Conservation (phyloP, 1,139 yeast genomes). For the Pichia norvegensis region DNA sequence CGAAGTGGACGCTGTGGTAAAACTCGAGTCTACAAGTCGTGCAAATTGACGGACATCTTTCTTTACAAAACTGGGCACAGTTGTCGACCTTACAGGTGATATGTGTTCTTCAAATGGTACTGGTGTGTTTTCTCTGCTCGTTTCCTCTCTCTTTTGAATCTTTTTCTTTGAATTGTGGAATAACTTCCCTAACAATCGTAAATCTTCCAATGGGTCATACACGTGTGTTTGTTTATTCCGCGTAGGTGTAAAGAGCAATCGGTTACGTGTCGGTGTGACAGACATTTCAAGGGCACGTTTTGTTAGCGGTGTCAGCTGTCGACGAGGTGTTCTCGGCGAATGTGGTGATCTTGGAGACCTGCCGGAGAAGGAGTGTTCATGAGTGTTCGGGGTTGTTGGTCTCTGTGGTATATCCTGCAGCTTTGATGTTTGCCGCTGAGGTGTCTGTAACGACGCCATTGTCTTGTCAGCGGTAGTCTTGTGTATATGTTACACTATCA, state of each 20-base stretch:
- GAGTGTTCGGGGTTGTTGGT: background rate
- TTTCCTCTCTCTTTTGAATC: too few species aligned
- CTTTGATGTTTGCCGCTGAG: background rate
- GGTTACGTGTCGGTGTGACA: slow-evolving; percentile 24
- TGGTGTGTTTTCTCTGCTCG: background rate
- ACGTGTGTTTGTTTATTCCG: slow-evolving; percentile 18
- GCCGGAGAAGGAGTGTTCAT: background rate
- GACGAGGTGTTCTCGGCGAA: slow-evolving; percentile 13
- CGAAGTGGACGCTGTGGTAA: background rate
- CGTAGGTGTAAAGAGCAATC: slow-evolving; percentile 24
- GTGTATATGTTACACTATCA: too few species aligned
- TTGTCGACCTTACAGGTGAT: background rate
- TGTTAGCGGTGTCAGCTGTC: slow-evolving; percentile 27
- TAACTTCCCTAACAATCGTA: slow-evolving; percentile 25
- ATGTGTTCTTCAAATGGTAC: background rate
- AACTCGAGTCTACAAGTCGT: background rate
- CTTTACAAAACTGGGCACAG: slow-evolving; percentile 10
- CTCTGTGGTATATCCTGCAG: background rate
- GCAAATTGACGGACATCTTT: slow-evolving; percentile 13
- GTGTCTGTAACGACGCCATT: background rate
- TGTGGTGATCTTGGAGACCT: slow-evolving; percentile 4
- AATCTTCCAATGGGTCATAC: slow-evolving; percentile 27
- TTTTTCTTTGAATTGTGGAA: slow-evolving; percentile 9
- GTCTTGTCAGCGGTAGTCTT: background rate
- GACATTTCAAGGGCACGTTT: slow-evolving; percentile 25